phyloP scores from a whole-genome alignment of 2,329 filamentous ascomycete genomes.

The Penicillium crustosum region DNA sequence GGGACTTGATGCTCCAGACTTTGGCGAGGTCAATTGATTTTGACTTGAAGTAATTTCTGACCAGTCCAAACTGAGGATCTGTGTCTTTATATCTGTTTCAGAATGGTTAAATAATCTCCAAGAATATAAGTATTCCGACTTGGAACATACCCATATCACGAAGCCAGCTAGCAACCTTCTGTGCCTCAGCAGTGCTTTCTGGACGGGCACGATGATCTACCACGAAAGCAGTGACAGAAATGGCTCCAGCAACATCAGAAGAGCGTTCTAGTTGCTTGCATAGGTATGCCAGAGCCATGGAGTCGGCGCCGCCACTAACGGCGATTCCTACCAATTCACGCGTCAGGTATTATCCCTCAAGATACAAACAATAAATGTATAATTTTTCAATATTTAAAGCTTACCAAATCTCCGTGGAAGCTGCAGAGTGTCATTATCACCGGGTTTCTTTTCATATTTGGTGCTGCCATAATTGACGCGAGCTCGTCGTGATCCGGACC shows the following conservation, averaged over 20 bases:
- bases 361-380: background rate
- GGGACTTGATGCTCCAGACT: constrained; percentile 30
- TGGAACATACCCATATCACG: constrained; percentile 42
- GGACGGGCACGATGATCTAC: constrained; percentile 61
- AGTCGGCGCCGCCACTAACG: constrained; percentile 90
- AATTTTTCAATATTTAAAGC: constrained; percentile 2
- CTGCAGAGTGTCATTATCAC: constrained; percentile 10
- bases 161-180: constrained; percentile 50
- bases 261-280: constrained; percentile 53
- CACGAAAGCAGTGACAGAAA: constrained; percentile 55
- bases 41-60: constrained; percentile 15
- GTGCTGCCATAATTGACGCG: constrained; percentile 6
- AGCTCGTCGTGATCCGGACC: constrained; percentile 11
- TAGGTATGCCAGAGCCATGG: constrained; percentile 88
- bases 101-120: background rate
- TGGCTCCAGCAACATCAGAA: constrained; percentile 19
- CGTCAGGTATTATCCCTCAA: constrained; percentile 1
- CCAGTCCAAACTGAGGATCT: constrained; percentile 55
- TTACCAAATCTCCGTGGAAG: constrained; percentile 32
- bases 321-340: constrained; percentile 63
- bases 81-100: constrained; percentile 33
- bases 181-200: constrained; percentile 57
- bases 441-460: constrained; percentile 6
- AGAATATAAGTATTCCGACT: background rate
- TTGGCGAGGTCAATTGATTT: background rate